A percentile compares a stretch with the other conserved stretches of the same genome.
These are phyloP conservation scores for Platanthera guangdongensis DNA, from an alignment of 106 monocot genomes.

Conservation along the genomic window DNA sequence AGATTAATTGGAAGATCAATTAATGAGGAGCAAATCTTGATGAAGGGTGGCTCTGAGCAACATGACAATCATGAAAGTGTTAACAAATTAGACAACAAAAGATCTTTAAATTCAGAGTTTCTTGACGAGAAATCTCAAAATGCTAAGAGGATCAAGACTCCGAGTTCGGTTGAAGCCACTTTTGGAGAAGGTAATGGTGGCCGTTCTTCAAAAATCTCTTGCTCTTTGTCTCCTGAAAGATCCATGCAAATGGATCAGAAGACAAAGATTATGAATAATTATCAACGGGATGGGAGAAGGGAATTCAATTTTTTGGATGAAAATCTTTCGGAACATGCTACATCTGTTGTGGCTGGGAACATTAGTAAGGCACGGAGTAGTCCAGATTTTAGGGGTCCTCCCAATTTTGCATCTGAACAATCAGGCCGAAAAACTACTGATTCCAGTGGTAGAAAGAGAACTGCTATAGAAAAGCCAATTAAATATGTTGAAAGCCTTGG, in stretches of 20 bases:
- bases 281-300: slow-evolving; percentile 9
- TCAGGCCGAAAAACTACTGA: slow-evolving; percentile 17
- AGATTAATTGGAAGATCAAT: slow-evolving; percentile 5
- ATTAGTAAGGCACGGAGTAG: slow-evolving; percentile 11
- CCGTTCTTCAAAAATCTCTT: slow-evolving; percentile 5
- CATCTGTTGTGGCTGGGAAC: slow-evolving; percentile 16
- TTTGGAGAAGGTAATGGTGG: slow-evolving; percentile 20
- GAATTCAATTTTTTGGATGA: slow-evolving; percentile 12
- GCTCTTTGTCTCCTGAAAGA: slow-evolving; percentile 21
- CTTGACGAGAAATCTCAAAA: slow-evolving; percentile 28
- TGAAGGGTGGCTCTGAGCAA: slow-evolving; percentile 19
- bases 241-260: slow-evolving; percentile 10
- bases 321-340: slow-evolving; percentile 15
- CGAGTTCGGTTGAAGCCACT: slow-evolving; percentile 21
- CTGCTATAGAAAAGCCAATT: slow-evolving; percentile 18
- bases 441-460: slow-evolving; percentile 20
- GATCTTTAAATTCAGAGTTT: slow-evolving; percentile 17
- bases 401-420: slow-evolving; percentile 22
- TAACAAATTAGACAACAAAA: slow-evolving; percentile 33
- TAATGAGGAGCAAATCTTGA: slow-evolving; percentile 12
- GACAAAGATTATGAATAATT: slow-evolving; percentile 16
- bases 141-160: slow-evolving; percentile 33
- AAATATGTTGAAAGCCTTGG: slow-evolving; percentile 20
- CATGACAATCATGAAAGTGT: slow-evolving; percentile 13
- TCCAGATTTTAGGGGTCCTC: slow-evolving; percentile 23